phyloP scores from a whole-genome alignment of 2,329 filamentous ascomycete species.

The Alternaria brassicae region DNA sequence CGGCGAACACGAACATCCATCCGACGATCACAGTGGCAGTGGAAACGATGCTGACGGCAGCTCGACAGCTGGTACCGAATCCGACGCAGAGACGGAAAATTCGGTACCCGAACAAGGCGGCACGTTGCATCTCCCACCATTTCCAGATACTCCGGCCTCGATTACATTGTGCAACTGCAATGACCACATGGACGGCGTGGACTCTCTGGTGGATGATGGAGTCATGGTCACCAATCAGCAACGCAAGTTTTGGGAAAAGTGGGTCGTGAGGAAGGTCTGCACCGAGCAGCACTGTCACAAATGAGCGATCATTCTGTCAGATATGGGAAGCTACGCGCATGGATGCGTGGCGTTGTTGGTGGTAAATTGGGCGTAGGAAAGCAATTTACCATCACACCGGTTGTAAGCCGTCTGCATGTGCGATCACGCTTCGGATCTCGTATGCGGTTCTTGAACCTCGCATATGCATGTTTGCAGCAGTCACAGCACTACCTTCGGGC shows the following conservation, averaged over 20 bases:
- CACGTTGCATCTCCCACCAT: conserved; percentile 55
- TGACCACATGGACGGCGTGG: conserved; percentile 51
- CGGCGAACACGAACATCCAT: conserved; percentile 32
- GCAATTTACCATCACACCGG: conserved; percentile 10
- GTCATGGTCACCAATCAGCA: conserved; percentile 56
- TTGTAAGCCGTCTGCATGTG: conserved; percentile 6
- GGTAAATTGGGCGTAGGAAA: background rate
- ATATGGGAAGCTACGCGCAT: background rate
- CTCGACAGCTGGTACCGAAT: conserved; percentile 43
- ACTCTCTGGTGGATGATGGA: conserved; percentile 59
- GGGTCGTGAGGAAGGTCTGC: conserved; percentile 59
- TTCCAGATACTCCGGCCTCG: conserved; percentile 56
- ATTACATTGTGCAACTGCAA: conserved; percentile 57
- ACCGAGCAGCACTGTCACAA: conserved; percentile 51
- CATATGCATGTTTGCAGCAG: conserved; percentile 25
- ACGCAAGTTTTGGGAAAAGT: conserved; percentile 64
- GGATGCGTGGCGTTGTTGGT: conserved; percentile 4
- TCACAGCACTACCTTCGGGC: conserved; percentile 22
- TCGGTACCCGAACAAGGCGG: conserved; percentile 49
- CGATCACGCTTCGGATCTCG: conserved; percentile 19
- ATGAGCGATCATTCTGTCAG: conserved; percentile 24
- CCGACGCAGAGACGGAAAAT: conserved; percentile 47
- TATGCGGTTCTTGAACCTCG: conserved; percentile 22
- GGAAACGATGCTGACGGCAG: conserved; percentile 45
- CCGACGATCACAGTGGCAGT: conserved; percentile 34